phyloP scores from a whole-genome alignment of 306 rosid species.

The Elaeagnus macrophylla region DNA sequence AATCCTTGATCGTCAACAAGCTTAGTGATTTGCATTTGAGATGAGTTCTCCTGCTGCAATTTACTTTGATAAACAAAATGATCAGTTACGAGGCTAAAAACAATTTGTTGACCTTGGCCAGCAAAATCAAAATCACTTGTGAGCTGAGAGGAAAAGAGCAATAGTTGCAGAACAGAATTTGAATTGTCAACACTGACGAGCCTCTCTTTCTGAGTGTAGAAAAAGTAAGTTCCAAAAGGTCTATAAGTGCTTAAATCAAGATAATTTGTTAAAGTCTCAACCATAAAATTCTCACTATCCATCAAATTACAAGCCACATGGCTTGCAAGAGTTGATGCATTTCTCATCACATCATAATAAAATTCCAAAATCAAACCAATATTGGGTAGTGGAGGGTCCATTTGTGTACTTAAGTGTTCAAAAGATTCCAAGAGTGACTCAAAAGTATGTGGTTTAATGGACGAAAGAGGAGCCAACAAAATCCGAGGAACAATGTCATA shows the following conservation, averaged over 20 bases:
- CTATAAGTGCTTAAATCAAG: slow-evolving; percentile 60
- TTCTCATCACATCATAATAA: slow-evolving; percentile 40
- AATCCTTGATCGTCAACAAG: slow-evolving; percentile 24
- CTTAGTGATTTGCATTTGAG: slow-evolving; percentile 25
- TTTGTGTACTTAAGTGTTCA: neutral
- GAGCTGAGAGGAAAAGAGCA: slow-evolving; percentile 45
- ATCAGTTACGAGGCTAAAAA: slow-evolving; percentile 27
- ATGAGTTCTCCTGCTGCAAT: slow-evolving; percentile 19
- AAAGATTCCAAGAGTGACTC: slow-evolving; percentile 26
- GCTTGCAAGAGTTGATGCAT: slow-evolving; percentile 42
- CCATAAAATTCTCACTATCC: slow-evolving; percentile 51
- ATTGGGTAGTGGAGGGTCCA: neutral
- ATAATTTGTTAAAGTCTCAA: slow-evolving; percentile 43
- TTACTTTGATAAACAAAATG: slow-evolving; percentile 35
- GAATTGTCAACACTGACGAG: slow-evolving; percentile 40
- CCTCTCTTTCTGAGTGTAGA: slow-evolving; percentile 40
- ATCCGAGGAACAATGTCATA: slow-evolving; percentile 64
- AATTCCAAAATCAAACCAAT: slow-evolving; percentile 9
- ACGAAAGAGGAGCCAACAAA: slow-evolving; percentile 50
- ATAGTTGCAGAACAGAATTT: slow-evolving; percentile 57
- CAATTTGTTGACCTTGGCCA: slow-evolving; percentile 14
- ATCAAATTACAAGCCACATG: slow-evolving; percentile 56
- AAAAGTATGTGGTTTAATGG: slow-evolving; percentile 17
- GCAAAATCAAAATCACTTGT: neutral
- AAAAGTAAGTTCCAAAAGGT: slow-evolving; percentile 68